Conservation (phyloP, 257 asterid genomes). For the Vinca minor region DNA sequence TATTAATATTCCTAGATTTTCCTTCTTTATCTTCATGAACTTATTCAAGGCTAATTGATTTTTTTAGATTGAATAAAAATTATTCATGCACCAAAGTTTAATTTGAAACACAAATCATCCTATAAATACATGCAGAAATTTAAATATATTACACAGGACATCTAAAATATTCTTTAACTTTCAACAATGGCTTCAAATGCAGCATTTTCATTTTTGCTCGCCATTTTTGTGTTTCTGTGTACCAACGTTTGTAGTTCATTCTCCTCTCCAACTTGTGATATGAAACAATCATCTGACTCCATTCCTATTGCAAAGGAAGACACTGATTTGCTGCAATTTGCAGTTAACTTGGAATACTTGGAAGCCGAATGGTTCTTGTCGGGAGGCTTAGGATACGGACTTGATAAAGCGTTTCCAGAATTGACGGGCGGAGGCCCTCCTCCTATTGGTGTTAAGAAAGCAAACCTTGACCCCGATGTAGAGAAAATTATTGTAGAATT, state of each 20-base stretch:
- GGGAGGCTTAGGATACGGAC: constrained; percentile 37
- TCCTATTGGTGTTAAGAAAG: constrained; percentile 34
- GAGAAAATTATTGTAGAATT: constrained; percentile 20
- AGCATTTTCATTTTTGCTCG: neutral
- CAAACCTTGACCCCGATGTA: constrained; percentile 28
- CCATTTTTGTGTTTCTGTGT: neutral
- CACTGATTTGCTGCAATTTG: constrained; percentile 28
- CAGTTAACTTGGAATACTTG: constrained; percentile 36
- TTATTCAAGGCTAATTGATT: no score
- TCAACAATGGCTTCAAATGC: neutral
- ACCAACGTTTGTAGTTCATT: neutral
- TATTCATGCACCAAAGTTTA: no score
- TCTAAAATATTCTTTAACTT: neutral
- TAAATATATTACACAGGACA: no score
- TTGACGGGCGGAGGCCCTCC: constrained; percentile 38
- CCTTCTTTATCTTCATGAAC: no score
- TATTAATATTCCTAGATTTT: no score
- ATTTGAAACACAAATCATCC: no score
- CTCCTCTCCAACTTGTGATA: constrained; percentile 10
- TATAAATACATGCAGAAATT: no score
- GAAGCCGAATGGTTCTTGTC: constrained; percentile 35
- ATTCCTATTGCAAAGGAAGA: constrained; percentile 19
- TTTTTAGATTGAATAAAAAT: no score
- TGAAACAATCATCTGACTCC: constrained; percentile 5
- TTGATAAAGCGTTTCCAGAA: constrained; percentile 28